phyloP scores from a whole-genome alignment of 2,329 filamentous ascomycete species.

The Aspergillus neoniger region DNA sequence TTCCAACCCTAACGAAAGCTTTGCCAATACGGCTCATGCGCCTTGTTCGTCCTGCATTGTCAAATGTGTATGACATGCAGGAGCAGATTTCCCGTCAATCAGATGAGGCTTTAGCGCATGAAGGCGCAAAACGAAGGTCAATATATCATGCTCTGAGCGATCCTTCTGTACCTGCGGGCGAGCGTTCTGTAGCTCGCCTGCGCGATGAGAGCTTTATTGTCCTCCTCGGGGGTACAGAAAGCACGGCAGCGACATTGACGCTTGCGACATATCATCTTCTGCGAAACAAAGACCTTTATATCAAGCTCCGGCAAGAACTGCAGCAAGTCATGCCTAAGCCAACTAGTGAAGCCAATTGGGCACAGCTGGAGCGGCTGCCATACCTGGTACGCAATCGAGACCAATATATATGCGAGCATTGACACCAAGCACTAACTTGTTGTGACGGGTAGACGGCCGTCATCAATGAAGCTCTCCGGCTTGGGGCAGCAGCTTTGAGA shows the following conservation, averaged over 20 bases:
- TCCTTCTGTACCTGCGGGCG: constrained; percentile 1
- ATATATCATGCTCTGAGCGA: neutral
- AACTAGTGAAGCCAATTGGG: constrained; percentile 26
- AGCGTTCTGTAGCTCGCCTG: constrained; percentile 7
- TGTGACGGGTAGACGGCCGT: constrained; percentile 2
- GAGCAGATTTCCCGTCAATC: neutral
- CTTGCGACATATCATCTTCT: constrained; percentile 31
- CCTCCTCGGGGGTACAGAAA: constrained; percentile 45
- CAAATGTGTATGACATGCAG: neutral
- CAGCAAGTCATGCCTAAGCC: constrained; percentile 30
- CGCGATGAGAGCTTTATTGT: constrained; percentile 42
- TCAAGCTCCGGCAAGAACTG: constrained; percentile 32
- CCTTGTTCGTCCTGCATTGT: neutral
- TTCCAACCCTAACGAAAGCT: neutral
- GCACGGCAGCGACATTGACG: constrained; percentile 33
- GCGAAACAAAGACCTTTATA: constrained; percentile 17
- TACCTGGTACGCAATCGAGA: constrained; percentile 33
- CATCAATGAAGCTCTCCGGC: constrained; percentile 36
- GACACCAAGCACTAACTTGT: neutral
- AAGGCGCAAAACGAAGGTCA: neutral
- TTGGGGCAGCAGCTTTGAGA: constrained; percentile 40
- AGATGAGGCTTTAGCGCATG: neutral
- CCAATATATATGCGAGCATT: neutral
- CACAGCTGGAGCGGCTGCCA: constrained; percentile 42
- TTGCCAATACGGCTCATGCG: neutral